Percentiles rank a stretch among this genome's conserved stretches.
These are phyloP conservation scores for Pseudopyricularia javanii DNA, from an alignment of 2,329 filamentous ascomycete species.

Conservation along the genomic window DNA sequence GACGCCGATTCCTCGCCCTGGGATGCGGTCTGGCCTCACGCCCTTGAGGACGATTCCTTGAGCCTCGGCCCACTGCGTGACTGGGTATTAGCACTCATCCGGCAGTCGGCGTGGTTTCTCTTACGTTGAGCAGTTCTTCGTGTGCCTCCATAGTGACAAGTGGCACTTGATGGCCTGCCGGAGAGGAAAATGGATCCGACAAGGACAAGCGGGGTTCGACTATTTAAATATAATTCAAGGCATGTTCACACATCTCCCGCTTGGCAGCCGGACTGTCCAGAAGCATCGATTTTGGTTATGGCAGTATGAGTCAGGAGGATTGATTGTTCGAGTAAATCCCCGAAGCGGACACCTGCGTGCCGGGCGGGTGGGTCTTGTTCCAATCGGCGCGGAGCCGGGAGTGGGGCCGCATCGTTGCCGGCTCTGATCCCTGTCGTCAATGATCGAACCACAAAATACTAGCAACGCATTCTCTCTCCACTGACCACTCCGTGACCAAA, in stretches of 20 bases:
- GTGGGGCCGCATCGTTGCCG: neutral
- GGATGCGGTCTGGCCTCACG: conserved; percentile 53
- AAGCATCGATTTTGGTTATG: no score
- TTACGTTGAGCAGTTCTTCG: neutral
- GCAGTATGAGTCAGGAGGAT: no score
- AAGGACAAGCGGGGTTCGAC: no score
- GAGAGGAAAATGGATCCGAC: no score
- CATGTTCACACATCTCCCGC: no score
- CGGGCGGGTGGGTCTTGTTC: neutral
- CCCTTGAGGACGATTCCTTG: conserved; percentile 56
- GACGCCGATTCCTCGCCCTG: conserved; percentile 67
- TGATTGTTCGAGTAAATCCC: no score
- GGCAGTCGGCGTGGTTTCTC: no score
- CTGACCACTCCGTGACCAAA: neutral
- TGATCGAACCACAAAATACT: neutral
- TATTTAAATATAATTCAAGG: no score
- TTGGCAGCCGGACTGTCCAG: no score
- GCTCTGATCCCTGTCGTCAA: neutral
- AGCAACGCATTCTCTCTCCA: neutral
- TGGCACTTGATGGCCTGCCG: no score
- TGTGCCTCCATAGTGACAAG: conserved; percentile 5
- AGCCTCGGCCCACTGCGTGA: conserved; percentile 55
- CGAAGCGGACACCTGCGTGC: no score
- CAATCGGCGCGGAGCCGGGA: neutral
- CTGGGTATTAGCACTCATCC: no score